Evolutionary conservation across 2,329 filamentous ascomycete species (phyloP), one percentile per base, ranked within the genome.

Genomic region (Macrophomina phaseolina): DNA sequence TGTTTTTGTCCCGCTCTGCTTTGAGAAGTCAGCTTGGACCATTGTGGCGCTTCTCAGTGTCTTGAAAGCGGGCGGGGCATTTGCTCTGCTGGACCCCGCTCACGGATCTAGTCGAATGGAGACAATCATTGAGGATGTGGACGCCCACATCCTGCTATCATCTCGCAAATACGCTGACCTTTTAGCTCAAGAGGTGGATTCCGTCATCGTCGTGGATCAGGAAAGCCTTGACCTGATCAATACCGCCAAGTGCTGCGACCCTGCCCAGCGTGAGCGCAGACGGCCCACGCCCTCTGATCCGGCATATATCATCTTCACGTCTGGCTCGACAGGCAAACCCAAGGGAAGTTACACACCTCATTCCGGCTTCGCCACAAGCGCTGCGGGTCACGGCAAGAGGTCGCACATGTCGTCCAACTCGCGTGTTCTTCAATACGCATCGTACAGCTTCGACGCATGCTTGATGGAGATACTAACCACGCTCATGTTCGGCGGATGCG

Each of bases 241-340:
- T 30, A 75, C 85, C 7, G 84, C 84, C 0, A 88, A 82, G 49
- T 52, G 49, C 28, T 52, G 49, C 28, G 14, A 32, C 23, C 30
- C 49, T 69, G 79, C 85, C 11, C 82, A 83, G 53, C 53, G 36
- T 42, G 53, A 58, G 5, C 18, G 36, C 9, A 45, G 23, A 32
- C 18, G 28, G 36, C 36, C 36, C 36, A 4, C 80, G 18, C 36
- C 36, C 23, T 58, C 53, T 40, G 46, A 32, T 30, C 30, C 32
- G 5, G 46, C 61, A 23, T 64, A 64, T 12, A 11, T 99, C 68
- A 91, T 99, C 67, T 99, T 99, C 84, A 99, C 95, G 1, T 98
- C 94, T 40, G 95, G 95, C 48, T 98, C 94, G 0, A 99, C 95
- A 7, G 95, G 95, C 70, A 98, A 98, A 86, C 95, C 95, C 71